Base-by-base conservation (phyloP, 345 rosid genomes). In the Sisymbrium irio region DNA sequence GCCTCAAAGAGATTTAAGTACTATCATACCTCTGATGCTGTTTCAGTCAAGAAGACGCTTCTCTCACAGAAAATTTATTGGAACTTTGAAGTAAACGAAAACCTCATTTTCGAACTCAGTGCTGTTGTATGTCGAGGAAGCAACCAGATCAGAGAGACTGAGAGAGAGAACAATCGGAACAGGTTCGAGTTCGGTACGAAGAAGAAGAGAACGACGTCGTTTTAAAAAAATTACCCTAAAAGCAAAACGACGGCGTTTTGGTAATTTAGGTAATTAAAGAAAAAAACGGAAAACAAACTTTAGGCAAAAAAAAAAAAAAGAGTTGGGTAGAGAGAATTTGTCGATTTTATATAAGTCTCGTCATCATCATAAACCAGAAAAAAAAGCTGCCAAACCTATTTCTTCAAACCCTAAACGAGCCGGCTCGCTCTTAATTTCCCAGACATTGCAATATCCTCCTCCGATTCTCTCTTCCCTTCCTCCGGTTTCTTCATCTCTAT, bases 361-460 rank as follows among this genome's bases (percentile, higher is more conserved):
- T 19, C 55, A 28, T 50, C 15, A 22, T 22, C 58, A 56, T 60
- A 74, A 73, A 73, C 78, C 78, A 75, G 78, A 39, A 75, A 66
- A 59, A 39, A 75, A 66, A 59, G 73, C 78, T 67, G 78, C 73
- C 73, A 1, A 75, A 75, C 78, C 58, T 75, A 63, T 35, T 65
- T 65, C 41, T 47, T 7, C 44, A 9, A 59, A 75, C 68, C 78
- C 73, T 59, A 22, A 62, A 67, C 67, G 61, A 18, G 68, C 67
- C 73, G 54, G 73, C 56, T n/a, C n/a, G n/a, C n/a, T n/a, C n/a
- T 75, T 54, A 0, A 3, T 66, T 74, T 9, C 28, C 35, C 72
- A 46, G 65, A 18, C 78, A 67, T 74, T 67, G 73, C 67, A 9
- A 9, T 36, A 4, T 20, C 37, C 10, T n/a, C 41, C 49, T 46